Percentiles rank a stretch among this genome's conserved stretches.
Evolutionary conservation across 768 basidiomycete genomes (phyloP).

Genomic region (Trametes cubensis): DNA sequence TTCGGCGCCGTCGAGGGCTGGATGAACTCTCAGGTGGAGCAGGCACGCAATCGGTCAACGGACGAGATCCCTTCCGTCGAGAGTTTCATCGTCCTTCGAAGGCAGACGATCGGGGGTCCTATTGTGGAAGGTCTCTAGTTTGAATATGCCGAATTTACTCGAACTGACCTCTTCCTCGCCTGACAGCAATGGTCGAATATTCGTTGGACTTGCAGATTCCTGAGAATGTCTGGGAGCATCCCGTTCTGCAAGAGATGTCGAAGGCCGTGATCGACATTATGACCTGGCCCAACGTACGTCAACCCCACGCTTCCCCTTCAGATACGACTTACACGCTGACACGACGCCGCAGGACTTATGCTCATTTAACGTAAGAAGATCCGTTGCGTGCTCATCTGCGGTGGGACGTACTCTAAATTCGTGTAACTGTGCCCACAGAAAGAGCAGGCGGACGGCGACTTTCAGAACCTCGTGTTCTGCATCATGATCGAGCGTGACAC

Average conservation of each 20-base stretch:
- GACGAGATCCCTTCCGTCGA: conserved; percentile 42
- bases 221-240: conserved; percentile 39
- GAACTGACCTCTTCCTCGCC: neutral
- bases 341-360: conserved; percentile 30
- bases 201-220: conserved; percentile 42
- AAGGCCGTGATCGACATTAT: conserved; percentile 45
- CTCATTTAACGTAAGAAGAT: conserved; percentile 20
- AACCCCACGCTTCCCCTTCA: neutral
- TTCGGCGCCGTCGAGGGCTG: conserved; percentile 39
- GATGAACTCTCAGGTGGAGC: conserved; percentile 41
- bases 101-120: conserved; percentile 40
- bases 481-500: conserved; percentile 40
- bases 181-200: conserved; percentile 40
- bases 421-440: conserved; percentile 31
- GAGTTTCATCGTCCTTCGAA: conserved; percentile 42
- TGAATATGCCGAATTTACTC: neutral
- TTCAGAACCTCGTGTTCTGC: conserved; percentile 45
- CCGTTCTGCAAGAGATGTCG: conserved; percentile 40
- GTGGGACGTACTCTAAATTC: neutral
- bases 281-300: conserved; percentile 46
- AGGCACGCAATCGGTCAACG: conserved; percentile 39
- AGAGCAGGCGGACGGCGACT: conserved; percentile 44
- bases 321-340: conserved; percentile 35
- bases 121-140: conserved; percentile 41
- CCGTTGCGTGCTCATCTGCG: conserved; percentile 10